Conservation (phyloP, 495 filamentous ascomycete species). For the Penicillium chermesinum region DNA sequence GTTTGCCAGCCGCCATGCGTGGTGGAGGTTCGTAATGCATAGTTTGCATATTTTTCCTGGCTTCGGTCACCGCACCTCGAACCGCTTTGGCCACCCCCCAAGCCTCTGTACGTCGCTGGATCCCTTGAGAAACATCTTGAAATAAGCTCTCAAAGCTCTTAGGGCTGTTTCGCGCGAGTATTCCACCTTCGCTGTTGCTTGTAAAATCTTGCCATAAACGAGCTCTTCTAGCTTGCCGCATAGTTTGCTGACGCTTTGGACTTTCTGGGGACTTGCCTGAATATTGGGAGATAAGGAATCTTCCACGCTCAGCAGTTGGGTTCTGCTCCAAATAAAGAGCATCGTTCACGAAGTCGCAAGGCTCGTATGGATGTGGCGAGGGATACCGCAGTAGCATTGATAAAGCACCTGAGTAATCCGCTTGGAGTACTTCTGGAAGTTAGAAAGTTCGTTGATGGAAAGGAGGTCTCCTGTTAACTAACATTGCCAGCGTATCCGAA, state of each 20-base stretch:
- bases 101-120: slow-evolving; percentile 76
- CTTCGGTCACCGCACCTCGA: slow-evolving; percentile 81
- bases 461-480: slow-evolving; percentile 26
- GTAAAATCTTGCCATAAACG: slow-evolving; percentile 31
- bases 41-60: slow-evolving; percentile 66
- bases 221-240: slow-evolving; percentile 26
- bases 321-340: slow-evolving; percentile 80
- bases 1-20: slow-evolving; percentile 7
- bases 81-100: slow-evolving; percentile 89
- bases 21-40: slow-evolving; percentile 44
- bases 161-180: slow-evolving; percentile 51
- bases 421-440: slow-evolving; percentile 59
- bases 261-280: slow-evolving; percentile 58
- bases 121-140: slow-evolving; percentile 77
- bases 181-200: slow-evolving; percentile 26
- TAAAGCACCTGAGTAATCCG: slow-evolving; percentile 80
- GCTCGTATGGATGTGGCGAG: slow-evolving; percentile 54
- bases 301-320: slow-evolving; percentile 64
- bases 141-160: slow-evolving; percentile 70
- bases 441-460: not conserved
- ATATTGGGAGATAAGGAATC: slow-evolving; percentile 75
- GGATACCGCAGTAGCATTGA: slow-evolving; percentile 77
- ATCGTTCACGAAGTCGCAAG: slow-evolving; percentile 78
- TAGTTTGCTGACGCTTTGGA: slow-evolving; percentile 25
- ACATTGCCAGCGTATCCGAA: slow-evolving; percentile 90